These are phyloP conservation scores for Chrysosporium keratinophilum DNA, from an alignment of 2,329 filamentous ascomycete genomes.

Conservation along the genomic window DNA sequence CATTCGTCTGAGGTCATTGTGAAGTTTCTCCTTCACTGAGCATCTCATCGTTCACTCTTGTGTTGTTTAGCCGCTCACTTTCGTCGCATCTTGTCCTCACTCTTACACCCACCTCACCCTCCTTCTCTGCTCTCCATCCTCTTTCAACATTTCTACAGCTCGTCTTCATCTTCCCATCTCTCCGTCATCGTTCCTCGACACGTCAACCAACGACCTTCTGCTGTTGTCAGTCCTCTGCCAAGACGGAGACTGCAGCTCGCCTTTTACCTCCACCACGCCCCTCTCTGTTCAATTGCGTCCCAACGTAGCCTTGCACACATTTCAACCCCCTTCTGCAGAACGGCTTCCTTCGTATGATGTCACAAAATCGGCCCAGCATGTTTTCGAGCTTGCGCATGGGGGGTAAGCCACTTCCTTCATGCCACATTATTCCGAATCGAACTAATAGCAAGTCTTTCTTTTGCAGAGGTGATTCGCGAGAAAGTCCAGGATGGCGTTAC, in stretches of 20 bases:
- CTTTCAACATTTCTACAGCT: conserved; percentile 15
- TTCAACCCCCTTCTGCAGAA: background rate
- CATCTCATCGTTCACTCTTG: conserved; percentile 9
- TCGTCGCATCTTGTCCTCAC: conserved; percentile 14
- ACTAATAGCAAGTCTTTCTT: conserved; percentile 10
- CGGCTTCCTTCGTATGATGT: conserved; percentile 47
- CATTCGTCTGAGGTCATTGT: conserved; percentile 1
- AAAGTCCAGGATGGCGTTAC: conserved; percentile 98
- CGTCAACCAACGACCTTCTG: background rate
- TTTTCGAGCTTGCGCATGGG: conserved; percentile 90
- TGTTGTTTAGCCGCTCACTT: conserved; percentile 6
- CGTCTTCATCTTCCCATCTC: conserved; percentile 11
- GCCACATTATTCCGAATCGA: background rate
- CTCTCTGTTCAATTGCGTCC: background rate
- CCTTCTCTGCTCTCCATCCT: conserved; percentile 14
- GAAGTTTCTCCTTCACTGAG: conserved; percentile 2
- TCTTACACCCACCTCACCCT: conserved; percentile 18
- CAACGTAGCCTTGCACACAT: background rate
- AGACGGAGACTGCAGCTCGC: background rate
- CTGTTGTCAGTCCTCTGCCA: background rate
- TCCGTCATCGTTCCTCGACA: background rate
- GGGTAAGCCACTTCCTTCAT: conserved; percentile 54
- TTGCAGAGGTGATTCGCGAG: conserved; percentile 86
- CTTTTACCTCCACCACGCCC: background rate
- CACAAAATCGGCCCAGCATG: conserved; percentile 81